Evolutionary conservation across 345 rosid genomes (phyloP).

Genomic region (Chamaenerion angustifolium): DNA sequence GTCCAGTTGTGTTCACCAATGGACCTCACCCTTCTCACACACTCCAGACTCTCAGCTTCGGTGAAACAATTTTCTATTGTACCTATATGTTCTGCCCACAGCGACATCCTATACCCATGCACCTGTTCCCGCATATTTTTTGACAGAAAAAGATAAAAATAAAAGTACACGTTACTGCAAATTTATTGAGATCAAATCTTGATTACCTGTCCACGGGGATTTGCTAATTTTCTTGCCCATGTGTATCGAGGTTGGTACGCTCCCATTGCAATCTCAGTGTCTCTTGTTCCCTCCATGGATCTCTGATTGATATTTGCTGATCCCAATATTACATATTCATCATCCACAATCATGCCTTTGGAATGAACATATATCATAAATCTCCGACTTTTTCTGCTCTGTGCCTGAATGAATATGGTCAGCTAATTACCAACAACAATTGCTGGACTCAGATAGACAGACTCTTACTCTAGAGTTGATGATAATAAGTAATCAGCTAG

Average conservation of each 20-base stretch:
- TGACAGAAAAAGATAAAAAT: background rate
- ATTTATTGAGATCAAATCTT: background rate
- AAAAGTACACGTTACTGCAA: background rate
- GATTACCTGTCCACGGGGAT: conserved; percentile 75
- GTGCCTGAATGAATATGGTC: conserved; percentile 31
- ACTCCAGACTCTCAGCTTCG: conserved; percentile 62
- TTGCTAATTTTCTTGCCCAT: conserved; percentile 47
- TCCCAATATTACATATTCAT: conserved; percentile 71
- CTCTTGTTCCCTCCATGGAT: conserved; percentile 93
- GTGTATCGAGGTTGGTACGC: conserved; percentile 90
- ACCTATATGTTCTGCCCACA: conserved; percentile 91
- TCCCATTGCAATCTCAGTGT: conserved; percentile 97
- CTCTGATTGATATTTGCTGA: conserved; percentile 98
- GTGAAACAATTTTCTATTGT: conserved; percentile 42
- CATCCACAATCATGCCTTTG: conserved; percentile 94
- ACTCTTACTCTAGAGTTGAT: background rate
- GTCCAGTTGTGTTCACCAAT: conserved; percentile 60
- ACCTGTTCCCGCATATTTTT: conserved; percentile 33
- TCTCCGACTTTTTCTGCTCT: conserved; percentile 44
- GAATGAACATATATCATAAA: conserved; percentile 97
- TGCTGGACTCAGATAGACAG: too few relatives aligned
- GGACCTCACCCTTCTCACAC: conserved; percentile 52
- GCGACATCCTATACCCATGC: conserved; percentile 84
- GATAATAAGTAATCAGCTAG: background rate
- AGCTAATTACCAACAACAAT: background rate